Conservation (phyloP, 2,329 filamentous ascomycete species). For the Exophiala lecanii-corni region DNA sequence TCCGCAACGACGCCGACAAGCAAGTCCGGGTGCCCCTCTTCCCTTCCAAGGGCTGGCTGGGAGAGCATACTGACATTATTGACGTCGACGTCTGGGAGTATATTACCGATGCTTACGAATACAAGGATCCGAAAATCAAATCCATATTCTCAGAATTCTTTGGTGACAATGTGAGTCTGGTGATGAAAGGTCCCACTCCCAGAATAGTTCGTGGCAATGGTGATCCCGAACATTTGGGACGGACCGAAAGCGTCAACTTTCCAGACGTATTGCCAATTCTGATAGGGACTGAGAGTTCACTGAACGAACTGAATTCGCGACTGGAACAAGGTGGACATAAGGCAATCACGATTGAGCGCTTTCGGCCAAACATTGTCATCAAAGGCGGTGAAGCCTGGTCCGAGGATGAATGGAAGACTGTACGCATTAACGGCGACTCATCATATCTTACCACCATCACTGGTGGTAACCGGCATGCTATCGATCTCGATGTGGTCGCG, state of each 20-base stretch:
- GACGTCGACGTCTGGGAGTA: conserved; percentile 56
- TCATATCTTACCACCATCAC: conserved; percentile 13
- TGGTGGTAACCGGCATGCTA: conserved; percentile 13
- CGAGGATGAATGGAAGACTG: conserved; percentile 60
- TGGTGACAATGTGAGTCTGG: conserved; percentile 46
- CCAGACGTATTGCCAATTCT: conserved; percentile 56
- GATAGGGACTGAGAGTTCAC: conserved; percentile 52
- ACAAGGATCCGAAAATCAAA: conserved; percentile 47
- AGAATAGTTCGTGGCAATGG: conserved; percentile 55
- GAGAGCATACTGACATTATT: conserved; percentile 46
- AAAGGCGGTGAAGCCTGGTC: conserved; percentile 53
- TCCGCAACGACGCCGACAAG: conserved; percentile 30
- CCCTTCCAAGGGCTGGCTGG: conserved; percentile 51
- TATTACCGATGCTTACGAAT: conserved; percentile 55
- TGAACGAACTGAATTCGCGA: conserved; percentile 55
- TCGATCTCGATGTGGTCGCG: conserved; percentile 54
- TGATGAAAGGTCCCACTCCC: conserved; percentile 58
- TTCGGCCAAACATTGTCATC: conserved; percentile 61
- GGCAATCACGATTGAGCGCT: conserved; percentile 56
- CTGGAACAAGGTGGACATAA: conserved; percentile 40
- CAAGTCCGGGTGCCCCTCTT: conserved; percentile 52
- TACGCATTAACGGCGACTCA: conserved; percentile 41
- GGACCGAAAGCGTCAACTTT: conserved; percentile 51
- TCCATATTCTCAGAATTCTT: conserved; percentile 53
- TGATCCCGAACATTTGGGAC: conserved; percentile 50